Evolutionary conservation across 306 rosid species (phyloP).

Genomic region (Cicer arietinum): DNA sequence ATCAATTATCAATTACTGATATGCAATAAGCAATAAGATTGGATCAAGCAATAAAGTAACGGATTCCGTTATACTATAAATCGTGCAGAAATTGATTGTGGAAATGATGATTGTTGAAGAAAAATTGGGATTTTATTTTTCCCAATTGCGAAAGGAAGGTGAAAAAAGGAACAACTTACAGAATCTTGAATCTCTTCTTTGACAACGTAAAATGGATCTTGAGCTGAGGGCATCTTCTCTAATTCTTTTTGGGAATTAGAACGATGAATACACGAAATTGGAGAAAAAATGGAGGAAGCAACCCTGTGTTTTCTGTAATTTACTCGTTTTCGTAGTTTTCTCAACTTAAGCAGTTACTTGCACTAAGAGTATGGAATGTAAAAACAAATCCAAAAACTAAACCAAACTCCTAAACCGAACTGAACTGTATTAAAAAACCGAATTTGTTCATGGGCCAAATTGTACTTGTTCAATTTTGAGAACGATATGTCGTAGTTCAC

Average conservation of each 20-base stretch:
- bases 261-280: not conserved
- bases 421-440: no score
- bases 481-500: no score
- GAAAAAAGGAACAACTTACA: constrained; percentile 54
- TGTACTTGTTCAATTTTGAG: no score
- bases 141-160: not conserved
- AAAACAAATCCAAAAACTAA: no score
- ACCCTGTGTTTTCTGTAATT: no score
- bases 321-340: no score
- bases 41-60: constrained; percentile 16
- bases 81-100: not conserved
- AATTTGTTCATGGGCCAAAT: no score
- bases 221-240: constrained; percentile 83
- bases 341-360: no score
- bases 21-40: constrained; percentile 23
- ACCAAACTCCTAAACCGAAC: no score
- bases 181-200: constrained; percentile 97
- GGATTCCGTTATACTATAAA: not conserved
- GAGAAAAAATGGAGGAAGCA: not conserved
- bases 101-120: not conserved
- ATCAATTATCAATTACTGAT: constrained; percentile 25
- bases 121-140: not conserved
- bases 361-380: no score
- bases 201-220: constrained; percentile 98
- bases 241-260: not conserved